Conservation (phyloP, 2,329 filamentous ascomycete species). For the Aspergillus felis region DNA sequence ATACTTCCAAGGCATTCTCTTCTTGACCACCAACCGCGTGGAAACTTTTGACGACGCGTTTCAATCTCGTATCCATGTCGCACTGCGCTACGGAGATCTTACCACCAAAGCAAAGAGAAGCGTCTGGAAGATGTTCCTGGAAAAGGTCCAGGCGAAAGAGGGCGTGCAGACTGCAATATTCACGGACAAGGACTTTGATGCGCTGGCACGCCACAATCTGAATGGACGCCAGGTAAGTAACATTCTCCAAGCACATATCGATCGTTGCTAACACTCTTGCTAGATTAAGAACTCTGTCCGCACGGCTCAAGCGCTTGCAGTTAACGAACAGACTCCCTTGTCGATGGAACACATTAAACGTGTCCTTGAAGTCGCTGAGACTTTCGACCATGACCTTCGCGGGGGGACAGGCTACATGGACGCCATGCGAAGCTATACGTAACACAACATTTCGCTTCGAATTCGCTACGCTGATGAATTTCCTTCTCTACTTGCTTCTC, state of each 20-base stretch:
- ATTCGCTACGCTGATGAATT: background rate
- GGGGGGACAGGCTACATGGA: constrained; percentile 77
- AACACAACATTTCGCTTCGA: constrained; percentile 2
- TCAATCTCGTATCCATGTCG: constrained; percentile 81
- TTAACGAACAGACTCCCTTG: constrained; percentile 67
- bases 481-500: background rate
- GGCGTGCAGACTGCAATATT: constrained; percentile 48
- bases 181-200: constrained; percentile 61
- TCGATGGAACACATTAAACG: constrained; percentile 75
- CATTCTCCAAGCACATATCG: background rate
- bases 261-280: constrained; percentile 1
- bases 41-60: constrained; percentile 87
- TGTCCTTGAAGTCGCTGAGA: constrained; percentile 78
- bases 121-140: constrained; percentile 82
- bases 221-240: constrained; percentile 61
- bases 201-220: constrained; percentile 63
- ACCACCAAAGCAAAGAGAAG: constrained; percentile 67
- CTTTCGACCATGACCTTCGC: constrained; percentile 78
- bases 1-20: constrained; percentile 88
- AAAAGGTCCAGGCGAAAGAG: constrained; percentile 64
- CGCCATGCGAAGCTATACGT: constrained; percentile 73
- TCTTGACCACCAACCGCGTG: constrained; percentile 84
- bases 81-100: constrained; percentile 73
- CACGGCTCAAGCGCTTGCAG: constrained; percentile 76
- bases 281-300: constrained; percentile 87